Evolutionary conservation across 2,329 filamentous ascomycete species (phyloP).

Genomic region (Exophiala calicioides): DNA sequence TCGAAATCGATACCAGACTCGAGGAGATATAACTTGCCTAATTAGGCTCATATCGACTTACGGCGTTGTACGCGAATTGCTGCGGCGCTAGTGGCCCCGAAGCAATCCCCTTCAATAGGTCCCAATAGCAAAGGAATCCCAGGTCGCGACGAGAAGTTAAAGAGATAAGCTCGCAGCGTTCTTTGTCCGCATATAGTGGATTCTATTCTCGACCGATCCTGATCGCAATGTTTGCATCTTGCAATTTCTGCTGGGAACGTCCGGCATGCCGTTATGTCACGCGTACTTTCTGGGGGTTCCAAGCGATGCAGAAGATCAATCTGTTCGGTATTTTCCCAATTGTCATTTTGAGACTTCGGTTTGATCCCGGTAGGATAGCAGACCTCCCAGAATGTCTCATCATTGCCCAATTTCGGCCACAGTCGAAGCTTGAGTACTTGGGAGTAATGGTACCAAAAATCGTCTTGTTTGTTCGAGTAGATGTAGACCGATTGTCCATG

Average conservation of each 20-base stretch:
- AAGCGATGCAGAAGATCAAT: neutral
- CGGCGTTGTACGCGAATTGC: no score
- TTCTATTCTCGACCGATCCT: neutral
- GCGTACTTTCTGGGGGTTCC: neutral
- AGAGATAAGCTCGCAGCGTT: no score
- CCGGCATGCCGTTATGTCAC: neutral
- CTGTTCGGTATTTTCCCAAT: slow-evolving; percentile 8
- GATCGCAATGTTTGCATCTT: neutral
- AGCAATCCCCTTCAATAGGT: no score
- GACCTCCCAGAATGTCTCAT: slow-evolving; percentile 14
- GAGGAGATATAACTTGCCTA: no score
- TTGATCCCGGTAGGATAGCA: slow-evolving; percentile 13
- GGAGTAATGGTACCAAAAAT: neutral
- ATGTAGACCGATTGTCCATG: neutral
- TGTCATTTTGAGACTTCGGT: slow-evolving; percentile 12
- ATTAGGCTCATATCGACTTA: no score
- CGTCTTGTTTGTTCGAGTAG: neutral
- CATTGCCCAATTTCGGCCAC: neutral
- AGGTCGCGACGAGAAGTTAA: no score
- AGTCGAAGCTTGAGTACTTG: neutral
- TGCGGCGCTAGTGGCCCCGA: no score
- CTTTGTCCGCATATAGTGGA: neutral
- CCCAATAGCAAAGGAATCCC: no score
- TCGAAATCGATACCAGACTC: no score
- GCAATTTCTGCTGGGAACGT: no score